Conservation (phyloP, 129 eudicot genomes). For the Flaveria trinervia region DNA sequence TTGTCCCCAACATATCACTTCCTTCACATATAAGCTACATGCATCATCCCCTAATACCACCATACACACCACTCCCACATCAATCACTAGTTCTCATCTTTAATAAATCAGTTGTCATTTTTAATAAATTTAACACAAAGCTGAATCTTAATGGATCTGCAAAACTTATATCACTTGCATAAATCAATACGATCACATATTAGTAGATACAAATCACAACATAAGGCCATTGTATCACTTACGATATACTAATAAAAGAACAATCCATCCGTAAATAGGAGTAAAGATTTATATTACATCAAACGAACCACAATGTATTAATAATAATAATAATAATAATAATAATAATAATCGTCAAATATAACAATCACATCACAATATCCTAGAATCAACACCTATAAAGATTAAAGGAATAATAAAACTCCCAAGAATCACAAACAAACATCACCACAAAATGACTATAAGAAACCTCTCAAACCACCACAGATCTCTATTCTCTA, state of each 20-base stretch:
- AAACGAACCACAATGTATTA: not conserved
- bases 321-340: constrained; percentile 1
- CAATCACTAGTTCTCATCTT: not conserved
- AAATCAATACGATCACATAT: too few relatives aligned
- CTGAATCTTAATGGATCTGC: too few relatives aligned
- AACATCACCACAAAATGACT: constrained; percentile 21
- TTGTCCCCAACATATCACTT: not conserved
- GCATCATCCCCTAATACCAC: constrained; percentile 15
- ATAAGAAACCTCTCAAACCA: not conserved
- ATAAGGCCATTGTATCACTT: too few relatives aligned
- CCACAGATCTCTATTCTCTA: constrained; percentile 65
- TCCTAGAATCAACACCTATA: constrained; percentile 33
- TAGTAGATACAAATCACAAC: too few relatives aligned
- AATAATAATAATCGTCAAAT: constrained; percentile 1
- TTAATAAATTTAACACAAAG: too few relatives aligned
- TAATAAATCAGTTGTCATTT: too few relatives aligned
- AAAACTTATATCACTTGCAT: too few relatives aligned
- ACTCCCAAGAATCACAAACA: constrained; percentile 22
- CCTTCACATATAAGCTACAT: not conserved
- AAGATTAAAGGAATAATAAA: constrained; percentile 17
- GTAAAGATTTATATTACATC: not conserved
- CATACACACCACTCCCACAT: not conserved
- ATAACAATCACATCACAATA: constrained; percentile 15
- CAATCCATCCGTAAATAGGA: too few relatives aligned
- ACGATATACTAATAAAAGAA: not conserved